Percentiles rank a stretch among this genome's conserved stretches.
phyloP scores from a whole-genome alignment of 2,329 filamentous ascomycete genomes.

The Trichophyton simii region DNA sequence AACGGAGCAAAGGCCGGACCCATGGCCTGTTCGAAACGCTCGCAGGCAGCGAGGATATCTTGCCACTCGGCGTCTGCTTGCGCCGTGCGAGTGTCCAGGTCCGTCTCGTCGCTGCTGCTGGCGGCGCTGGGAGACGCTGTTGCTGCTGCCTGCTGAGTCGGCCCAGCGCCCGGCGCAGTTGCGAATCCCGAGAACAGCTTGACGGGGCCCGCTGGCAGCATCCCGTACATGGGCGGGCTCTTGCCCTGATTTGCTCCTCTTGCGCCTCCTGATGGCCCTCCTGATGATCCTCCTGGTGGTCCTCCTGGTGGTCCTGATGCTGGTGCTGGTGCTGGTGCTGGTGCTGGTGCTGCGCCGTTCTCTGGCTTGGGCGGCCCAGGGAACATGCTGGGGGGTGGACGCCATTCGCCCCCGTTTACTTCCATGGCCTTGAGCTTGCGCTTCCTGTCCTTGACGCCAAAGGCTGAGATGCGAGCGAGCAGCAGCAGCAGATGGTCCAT shows the following conservation, averaged over 20 bases:
- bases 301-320: no score
- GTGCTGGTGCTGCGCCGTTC: conserved; percentile 10
- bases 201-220: conserved; percentile 33
- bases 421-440: conserved; percentile 62
- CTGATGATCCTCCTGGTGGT: no score
- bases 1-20: conserved; percentile 67
- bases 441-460: conserved; percentile 61
- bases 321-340: not conserved
- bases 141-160: no score
- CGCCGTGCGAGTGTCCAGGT: conserved; percentile 53
- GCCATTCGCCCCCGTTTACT: conserved; percentile 45
- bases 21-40: conserved; percentile 43
- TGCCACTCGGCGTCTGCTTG: conserved; percentile 70
- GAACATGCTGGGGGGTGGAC: conserved; percentile 40
- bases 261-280: no score
- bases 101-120: conserved; percentile 36
- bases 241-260: conserved; percentile 8
- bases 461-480: conserved; percentile 66
- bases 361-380: conserved; percentile 11
- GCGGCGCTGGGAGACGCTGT: conserved; percentile 12
- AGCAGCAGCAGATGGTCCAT: conserved; percentile 79
- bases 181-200: conserved; percentile 42
- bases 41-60: conserved; percentile 30
- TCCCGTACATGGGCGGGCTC: conserved; percentile 36
- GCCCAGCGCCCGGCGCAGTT: not conserved